A percentile compares a stretch with the other conserved stretches of the same genome.
Evolutionary conservation across 2,329 filamentous ascomycete species (phyloP).

Genomic region (Neoascochyta sp.): DNA sequence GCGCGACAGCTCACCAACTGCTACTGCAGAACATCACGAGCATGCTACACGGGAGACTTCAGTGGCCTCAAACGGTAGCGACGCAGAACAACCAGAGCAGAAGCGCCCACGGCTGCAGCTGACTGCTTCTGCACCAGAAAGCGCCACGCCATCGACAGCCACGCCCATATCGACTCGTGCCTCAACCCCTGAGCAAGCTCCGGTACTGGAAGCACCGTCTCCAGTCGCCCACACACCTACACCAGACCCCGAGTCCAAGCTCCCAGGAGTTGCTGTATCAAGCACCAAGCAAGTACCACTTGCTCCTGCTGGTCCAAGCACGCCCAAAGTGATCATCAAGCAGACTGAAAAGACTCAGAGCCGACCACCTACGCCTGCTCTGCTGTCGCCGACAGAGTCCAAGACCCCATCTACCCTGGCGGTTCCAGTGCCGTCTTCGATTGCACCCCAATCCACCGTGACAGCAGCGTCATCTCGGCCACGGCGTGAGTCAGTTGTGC

Average conservation of each 20-base stretch:
- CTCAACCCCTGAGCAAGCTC: slow-evolving; percentile 8
- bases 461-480: slow-evolving; percentile 37
- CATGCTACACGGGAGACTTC: no score
- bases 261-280: no score
- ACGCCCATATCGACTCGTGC: slow-evolving; percentile 9
- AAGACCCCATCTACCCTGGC: slow-evolving; percentile 14
- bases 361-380: slow-evolving; percentile 16
- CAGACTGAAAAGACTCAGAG: slow-evolving; percentile 6
- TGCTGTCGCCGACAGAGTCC: slow-evolving; percentile 14
- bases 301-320: slow-evolving; percentile 43
- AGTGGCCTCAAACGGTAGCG: no score
- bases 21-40: no score
- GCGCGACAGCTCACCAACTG: slow-evolving; percentile 50
- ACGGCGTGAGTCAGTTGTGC: slow-evolving; percentile 31
- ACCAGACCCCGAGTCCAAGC: slow-evolving; percentile 17
- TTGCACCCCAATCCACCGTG: slow-evolving; percentile 9
- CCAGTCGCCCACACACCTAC: slow-evolving; percentile 11
- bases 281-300: slow-evolving; percentile 41
- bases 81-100: slow-evolving; percentile 24
- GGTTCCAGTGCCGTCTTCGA: slow-evolving; percentile 1
- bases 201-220: slow-evolving; percentile 12
- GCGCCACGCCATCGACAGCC: slow-evolving; percentile 1
- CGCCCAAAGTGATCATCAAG: slow-evolving; percentile 18
- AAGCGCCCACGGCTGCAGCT: slow-evolving; percentile 29
- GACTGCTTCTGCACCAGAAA: slow-evolving; percentile 8